Percentiles rank a stretch among this genome's conserved stretches.
Evolutionary conservation across 352 stramenopile species (phyloP).

Genomic region (Phytophthora pluvialis): DNA sequence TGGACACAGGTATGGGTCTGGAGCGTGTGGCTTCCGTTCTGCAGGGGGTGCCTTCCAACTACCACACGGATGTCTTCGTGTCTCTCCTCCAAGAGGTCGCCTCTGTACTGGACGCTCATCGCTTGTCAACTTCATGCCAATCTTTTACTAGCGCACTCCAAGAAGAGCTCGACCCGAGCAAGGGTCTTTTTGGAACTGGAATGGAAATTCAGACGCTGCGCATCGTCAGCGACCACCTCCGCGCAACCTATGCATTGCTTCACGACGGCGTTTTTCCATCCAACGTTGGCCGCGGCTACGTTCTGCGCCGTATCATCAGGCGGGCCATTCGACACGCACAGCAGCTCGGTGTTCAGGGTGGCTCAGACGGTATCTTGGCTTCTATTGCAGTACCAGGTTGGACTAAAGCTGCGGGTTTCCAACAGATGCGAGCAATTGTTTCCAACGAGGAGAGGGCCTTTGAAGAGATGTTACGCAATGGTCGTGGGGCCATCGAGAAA

Average conservation of each 20-base stretch:
- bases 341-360: constrained; percentile 54
- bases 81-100: constrained; percentile 79
- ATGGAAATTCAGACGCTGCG: constrained; percentile 74
- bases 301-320: constrained; percentile 95
- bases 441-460: constrained; percentile 78
- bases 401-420: constrained; percentile 39
- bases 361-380: constrained; percentile 44
- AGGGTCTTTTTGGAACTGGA: constrained; percentile 52
- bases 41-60: constrained; percentile 95
- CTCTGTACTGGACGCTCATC: constrained; percentile 48
- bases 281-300: constrained; percentile 96
- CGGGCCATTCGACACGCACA: constrained; percentile 82
- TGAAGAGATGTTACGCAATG: constrained; percentile 72
- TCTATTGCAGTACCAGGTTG: constrained; percentile 59
- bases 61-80: constrained; percentile 97
- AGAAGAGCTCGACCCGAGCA: constrained; percentile 51
- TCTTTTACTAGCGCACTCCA: constrained; percentile 50
- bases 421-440: constrained; percentile 73
- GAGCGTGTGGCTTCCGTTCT: constrained; percentile 96
- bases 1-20: constrained; percentile 98
- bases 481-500: constrained; percentile 66
- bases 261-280: constrained; percentile 95
- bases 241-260: constrained; percentile 94
- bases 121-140: constrained; percentile 10
- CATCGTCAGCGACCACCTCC: constrained; percentile 96